Evolutionary conservation across 176 grass and related monocot genomes (phyloP).

Genomic region (Eragrostis nindensis): DNA sequence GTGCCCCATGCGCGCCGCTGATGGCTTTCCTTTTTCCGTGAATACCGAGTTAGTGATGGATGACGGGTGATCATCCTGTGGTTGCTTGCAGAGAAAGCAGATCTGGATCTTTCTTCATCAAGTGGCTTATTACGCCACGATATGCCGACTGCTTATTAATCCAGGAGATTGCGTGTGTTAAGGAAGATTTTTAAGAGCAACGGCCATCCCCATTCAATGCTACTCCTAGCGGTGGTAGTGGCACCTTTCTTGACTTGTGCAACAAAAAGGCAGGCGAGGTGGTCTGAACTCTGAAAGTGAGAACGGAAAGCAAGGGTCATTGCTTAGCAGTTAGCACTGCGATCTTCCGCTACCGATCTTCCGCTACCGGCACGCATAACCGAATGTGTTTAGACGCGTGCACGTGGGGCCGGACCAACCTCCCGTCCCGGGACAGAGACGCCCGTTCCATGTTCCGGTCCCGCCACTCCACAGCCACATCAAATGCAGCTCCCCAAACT

Average conservation of each 20-base stretch:
- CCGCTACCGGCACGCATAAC: background rate
- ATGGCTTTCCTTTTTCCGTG: background rate
- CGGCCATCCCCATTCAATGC: too few species aligned
- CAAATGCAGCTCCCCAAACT: background rate
- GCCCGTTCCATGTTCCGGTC: slow-evolving; percentile 29
- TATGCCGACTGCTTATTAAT: background rate
- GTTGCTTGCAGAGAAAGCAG: slow-evolving; percentile 10
- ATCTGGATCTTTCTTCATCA: background rate
- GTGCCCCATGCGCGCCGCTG: background rate
- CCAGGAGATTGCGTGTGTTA: background rate
- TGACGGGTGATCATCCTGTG: background rate
- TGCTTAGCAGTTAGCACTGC: slow-evolving; percentile 4
- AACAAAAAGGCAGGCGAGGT: background rate
- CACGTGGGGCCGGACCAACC: background rate
- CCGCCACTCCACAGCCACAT: background rate
- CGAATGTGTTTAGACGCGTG: slow-evolving; percentile 9
- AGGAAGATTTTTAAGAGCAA: background rate
- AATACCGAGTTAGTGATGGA: too few species aligned
- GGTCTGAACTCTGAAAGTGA: background rate
- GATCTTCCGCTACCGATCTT: background rate
- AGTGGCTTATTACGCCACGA: background rate
- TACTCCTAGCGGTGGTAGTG: too few species aligned
- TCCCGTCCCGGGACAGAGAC: slow-evolving; percentile 20
- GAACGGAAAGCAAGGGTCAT: background rate
- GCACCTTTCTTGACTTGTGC: slow-evolving; percentile 28